Base-by-base conservation (phyloP, 2,329 filamentous ascomycete genomes). In the Ophiostoma tasmaniense region DNA sequence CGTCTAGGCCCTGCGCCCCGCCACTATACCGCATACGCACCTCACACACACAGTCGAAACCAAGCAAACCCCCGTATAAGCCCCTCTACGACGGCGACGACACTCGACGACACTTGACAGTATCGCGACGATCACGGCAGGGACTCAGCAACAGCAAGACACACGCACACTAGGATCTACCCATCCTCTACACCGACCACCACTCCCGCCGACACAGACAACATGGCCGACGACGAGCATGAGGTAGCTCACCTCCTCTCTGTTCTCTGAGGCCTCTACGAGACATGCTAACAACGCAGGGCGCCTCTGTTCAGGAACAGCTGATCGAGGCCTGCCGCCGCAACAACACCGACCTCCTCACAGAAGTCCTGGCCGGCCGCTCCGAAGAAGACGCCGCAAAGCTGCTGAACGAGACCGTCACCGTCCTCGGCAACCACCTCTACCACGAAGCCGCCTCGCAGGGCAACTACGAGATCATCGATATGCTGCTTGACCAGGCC, bases 251-350 rank as follows among this genome's bases (percentile, higher is more conserved):
- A n/a, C 14, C 17, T 39, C 39, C 13, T 39, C 11, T 13, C 13
- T 39, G 35, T 14, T n/a, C 50, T 14, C 13, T 7, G n/a, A n/a
- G n/a, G n/a, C n/a, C n/a, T 2, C 39, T 11, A 5, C 11, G 62
- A 45, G 42, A 45, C 66, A 64, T 69, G 7, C 65, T 67, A 72
- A 67, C 68, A 45, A 1, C 11, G 1, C 75, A 96, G 90, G 95
- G 94, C 77, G 94, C 94, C 74, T 91, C 91, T 71, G 87, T 89
- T 64, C 85, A 89, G 78, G 94, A 98, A 82, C 86, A 91, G 76
- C 86, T 98, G 74, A 87, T 98, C 80, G 94, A 96, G 82, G 92
- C 95, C 75, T 96, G 91, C 81, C 92, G 94, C 71, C 87, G 93
- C 76, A 94, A 98, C 84, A 97, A 98, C 80, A 89, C 89, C 73